phyloP scores from a whole-genome alignment of 805 yeast genomes.

The Lachancea fermentati region DNA sequence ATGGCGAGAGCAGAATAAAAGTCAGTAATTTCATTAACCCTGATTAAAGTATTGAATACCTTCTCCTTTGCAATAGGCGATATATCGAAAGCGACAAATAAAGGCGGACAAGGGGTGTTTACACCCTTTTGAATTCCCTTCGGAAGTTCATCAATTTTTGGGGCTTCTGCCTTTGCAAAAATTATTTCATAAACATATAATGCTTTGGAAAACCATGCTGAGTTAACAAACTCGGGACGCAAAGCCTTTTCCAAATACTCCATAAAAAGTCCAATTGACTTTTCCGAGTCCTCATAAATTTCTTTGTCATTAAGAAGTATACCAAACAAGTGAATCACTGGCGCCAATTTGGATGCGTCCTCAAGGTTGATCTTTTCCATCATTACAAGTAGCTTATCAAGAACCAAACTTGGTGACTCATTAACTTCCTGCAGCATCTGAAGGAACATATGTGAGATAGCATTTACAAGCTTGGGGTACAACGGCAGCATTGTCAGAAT shows the following conservation, averaged over 20 bases:
- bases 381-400: conserved; percentile 34
- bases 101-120: conserved; percentile 11
- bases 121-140: conserved; percentile 16
- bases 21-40: conserved; percentile 36
- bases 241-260: conserved; percentile 35
- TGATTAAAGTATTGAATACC: conserved; percentile 42
- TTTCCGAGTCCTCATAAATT: conserved; percentile 34
- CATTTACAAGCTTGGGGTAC: conserved; percentile 36
- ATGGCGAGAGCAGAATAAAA: conserved; percentile 47
- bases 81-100: conserved; percentile 22
- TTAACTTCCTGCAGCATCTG: conserved; percentile 32
- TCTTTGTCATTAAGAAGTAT: conserved; percentile 36
- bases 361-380: conserved; percentile 35
- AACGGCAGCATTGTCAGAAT: conserved; percentile 40
- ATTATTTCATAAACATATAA: conserved; percentile 51
- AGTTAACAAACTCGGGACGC: conserved; percentile 35
- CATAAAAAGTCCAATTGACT: conserved; percentile 34
- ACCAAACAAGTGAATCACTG: conserved; percentile 40
- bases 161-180: conserved; percentile 46
- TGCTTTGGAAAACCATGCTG: conserved; percentile 56
- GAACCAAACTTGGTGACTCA: conserved; percentile 33
- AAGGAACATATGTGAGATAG: conserved; percentile 38
- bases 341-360: conserved; percentile 31
- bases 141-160: conserved; percentile 36
- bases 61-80: conserved; percentile 20